Evolutionary conservation across 352 stramenopile species (phyloP).

Genomic region (Phytophthora ramorum): DNA sequence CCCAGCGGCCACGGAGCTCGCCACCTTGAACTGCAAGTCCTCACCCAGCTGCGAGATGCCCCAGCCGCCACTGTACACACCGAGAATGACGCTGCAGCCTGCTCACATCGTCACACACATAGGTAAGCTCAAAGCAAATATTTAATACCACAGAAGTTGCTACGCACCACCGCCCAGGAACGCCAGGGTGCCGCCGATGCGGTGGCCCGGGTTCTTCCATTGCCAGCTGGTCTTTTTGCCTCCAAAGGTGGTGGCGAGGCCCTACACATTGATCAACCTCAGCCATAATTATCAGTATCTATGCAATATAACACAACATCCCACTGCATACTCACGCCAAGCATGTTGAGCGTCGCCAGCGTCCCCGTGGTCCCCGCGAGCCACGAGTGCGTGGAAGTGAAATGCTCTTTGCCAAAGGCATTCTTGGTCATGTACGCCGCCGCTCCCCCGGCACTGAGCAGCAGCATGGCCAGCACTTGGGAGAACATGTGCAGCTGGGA

Average conservation of each 20-base stretch:
- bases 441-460: slow-evolving; percentile 48
- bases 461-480: slow-evolving; percentile 56
- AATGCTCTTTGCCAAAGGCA: slow-evolving; percentile 62
- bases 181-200: slow-evolving; percentile 58
- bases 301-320: neutral
- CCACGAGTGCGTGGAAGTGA: slow-evolving; percentile 80
- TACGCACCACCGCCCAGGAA: slow-evolving; percentile 54
- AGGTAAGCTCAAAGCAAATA: no score
- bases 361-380: slow-evolving; percentile 49
- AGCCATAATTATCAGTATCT: neutral
- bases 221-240: slow-evolving; percentile 74
- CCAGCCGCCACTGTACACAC: slow-evolving; percentile 66
- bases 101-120: neutral
- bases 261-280: slow-evolving; percentile 33
- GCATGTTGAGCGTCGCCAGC: slow-evolving; percentile 62
- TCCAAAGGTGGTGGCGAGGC: slow-evolving; percentile 57
- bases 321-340: slow-evolving; percentile 45
- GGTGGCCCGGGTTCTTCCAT: slow-evolving; percentile 75
- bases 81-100: slow-evolving; percentile 52
- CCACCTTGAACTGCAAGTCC: slow-evolving; percentile 59
- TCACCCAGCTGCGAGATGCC: slow-evolving; percentile 49
- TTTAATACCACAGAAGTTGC: neutral
- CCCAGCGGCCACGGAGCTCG: slow-evolving; percentile 40
- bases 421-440: slow-evolving; percentile 70
- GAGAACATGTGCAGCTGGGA: slow-evolving; percentile 60